Base-by-base conservation (phyloP, 1,139 yeast genomes). In the Pichia sp. region DNA sequence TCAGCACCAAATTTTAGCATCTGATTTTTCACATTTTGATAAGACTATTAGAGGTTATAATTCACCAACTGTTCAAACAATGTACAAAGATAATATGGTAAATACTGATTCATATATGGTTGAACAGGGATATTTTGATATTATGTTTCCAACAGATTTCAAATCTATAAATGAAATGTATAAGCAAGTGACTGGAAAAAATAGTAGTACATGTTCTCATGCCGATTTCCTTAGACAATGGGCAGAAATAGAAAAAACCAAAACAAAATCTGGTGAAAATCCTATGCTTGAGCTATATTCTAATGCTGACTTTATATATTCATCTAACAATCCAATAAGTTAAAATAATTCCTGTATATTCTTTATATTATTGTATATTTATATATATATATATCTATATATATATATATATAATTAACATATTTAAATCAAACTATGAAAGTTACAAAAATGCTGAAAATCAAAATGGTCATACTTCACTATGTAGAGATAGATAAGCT, bases 101-200 rank as follows among this genome's bases (percentile, higher is more conserved):
- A 84, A 86, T 40, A 76, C 80, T 0, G 70, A 80, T 31, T 79
- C 92, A 0, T 86, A 82, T 60, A 82, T 87, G 92, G 84, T 78
- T 11, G 72, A 82, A 39, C 95, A 85, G 59, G 96, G 96, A 0
- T 83, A 74, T 56, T 87, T 86, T 60, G 95, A 87, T 61, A 87
- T 87, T 42, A 78, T 86, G 82, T 87, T 87, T 59, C 87, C 95
- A 6, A 87, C 96, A 0, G 85, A 87, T 57, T 87, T 87, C 61
- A 67, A 68, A 8, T 64, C 79, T 16, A 78, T 83, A 4, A 71
- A 78, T 39, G 81, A 78, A 45, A 51, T 87, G 50, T 87, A 87
- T 58, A 68, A 69, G 28, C 76, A 76, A 51, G 76, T 85, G 7
- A 77, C 83, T 12, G 89, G 87, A 0, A 82, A 78, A 54, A 63